Evolutionary conservation across 805 yeast genomes (phyloP), one percentile per base, ranked within the genome.

Genomic region (Blastobotrys attinorum): DNA sequence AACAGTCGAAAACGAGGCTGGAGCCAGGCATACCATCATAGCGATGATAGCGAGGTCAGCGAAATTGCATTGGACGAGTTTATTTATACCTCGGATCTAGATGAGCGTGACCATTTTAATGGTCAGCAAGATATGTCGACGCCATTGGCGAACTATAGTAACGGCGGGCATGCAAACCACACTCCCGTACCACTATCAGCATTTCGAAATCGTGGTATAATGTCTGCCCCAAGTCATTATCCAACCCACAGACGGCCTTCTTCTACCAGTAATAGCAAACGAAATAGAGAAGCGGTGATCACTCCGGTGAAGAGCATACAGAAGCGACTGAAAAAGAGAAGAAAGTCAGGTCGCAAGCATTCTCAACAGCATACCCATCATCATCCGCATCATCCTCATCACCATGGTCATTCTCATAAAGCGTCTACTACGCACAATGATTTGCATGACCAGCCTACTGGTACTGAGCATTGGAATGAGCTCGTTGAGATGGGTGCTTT

Each of bases 51-150:
- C 62, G 53, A 63, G 38, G 58, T 55, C 37, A 70, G 69, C 45
- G 77, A 71, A 39, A 60, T 75, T 23, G 73, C 76, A 3, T 59
- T 90, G 42, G 95, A 88, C 60, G 97, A 90, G 56, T 71, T 88
- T 47, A 70, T 90, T 55, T 87, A 90, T 60, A 82, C 90, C 66
- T 82, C 90, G 59, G 96, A 85, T 59, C 68, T 88, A 49, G 95
- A 85, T 44, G 82, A 77, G 22, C 29, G 29, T 8, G 75, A 75
- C 47, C n/a, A n/a, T n/a, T n/a, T n/a, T n/a, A n/a, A n/a, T n/a
- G 81, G 77, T 42, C 73, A 65, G 3, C 65, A 62, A 20, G 55
- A 47, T 22, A 34, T 44, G 3, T 52, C 61, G 37, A 55, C 56
- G 11, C 43, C 44, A n/a, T 21, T 49, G 18, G 42, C 48, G 15